Evolutionary conservation across 176 grass and related monocot genomes (phyloP).

Genomic region (Areca catechu): DNA sequence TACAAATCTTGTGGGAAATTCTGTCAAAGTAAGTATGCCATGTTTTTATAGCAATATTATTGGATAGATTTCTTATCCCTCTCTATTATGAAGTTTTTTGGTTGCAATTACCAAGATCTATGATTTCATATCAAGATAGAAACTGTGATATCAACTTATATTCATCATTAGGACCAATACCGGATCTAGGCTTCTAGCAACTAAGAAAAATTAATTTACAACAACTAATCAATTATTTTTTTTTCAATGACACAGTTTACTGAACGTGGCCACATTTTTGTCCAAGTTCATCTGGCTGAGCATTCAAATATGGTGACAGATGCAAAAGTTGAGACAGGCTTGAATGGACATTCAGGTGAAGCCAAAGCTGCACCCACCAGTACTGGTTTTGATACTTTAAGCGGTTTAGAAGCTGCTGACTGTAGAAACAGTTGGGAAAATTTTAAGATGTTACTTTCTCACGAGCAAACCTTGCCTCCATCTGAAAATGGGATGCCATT

Average conservation of each 20-base stretch:
- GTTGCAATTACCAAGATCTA: no score
- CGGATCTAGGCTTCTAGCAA: no score
- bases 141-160: no score
- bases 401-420: constrained; percentile 87
- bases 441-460: constrained; percentile 61
- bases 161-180: no score
- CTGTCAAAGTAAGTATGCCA: constrained; percentile 5
- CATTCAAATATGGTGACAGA: constrained; percentile 63
- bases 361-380: constrained; percentile 25
- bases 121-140: no score
- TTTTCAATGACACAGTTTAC: constrained; percentile 54
- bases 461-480: constrained; percentile 23
- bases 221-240: no score
- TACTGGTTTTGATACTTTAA: constrained; percentile 58
- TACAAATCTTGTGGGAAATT: constrained; percentile 14
- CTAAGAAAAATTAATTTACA: no score
- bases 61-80: neutral
- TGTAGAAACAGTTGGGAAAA: constrained; percentile 82
- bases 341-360: constrained; percentile 53
- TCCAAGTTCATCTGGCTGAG: constrained; percentile 87
- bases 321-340: constrained; percentile 39
- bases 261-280: constrained; percentile 83
- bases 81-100: no score
- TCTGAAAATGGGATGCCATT: constrained; percentile 17
- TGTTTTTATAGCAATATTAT: neutral